Base-by-base conservation (phyloP, 805 yeast species). In the Candida glaebosa region DNA sequence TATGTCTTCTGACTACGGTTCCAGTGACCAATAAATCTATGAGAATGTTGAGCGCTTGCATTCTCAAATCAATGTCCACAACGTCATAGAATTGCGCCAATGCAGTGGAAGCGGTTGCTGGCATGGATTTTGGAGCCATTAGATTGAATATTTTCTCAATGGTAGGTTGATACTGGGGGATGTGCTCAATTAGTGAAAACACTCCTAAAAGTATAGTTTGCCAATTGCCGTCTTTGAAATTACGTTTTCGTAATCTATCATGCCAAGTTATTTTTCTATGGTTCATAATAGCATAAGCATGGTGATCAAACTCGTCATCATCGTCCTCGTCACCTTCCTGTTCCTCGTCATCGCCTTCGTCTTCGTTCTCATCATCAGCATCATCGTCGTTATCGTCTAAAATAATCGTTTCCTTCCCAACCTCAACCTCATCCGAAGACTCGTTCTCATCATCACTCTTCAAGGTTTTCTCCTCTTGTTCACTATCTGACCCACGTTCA, bases 141-240 rank as follows among this genome's bases (percentile, higher is more conserved):
- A 59, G 53, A 28, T 70, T 71, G 40, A 76, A 76, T 2, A 83
- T 74, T 24, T 73, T 68, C 4, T 61, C 64, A 37, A 84, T 79
- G 16, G 71, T 69, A 1, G 66, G 63, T 18, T 66, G 56, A 63
- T 77, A 84, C 10, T 73, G 74, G 1, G 81, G 78, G 31, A 81
- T 70, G 48, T 80, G 72, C 35, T 79, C 79, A 12, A 79, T 78
- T 37, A 72, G 67, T 16, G 80, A 78, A 32, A 90, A 69, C 2
- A 89, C 69, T 24, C 96, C 96, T 37, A 89, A 58, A 33, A 90
- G 60, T 33, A 84, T 76, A 31, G 84, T 73, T 51, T 87, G 83
- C 96, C 97, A 91, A 41, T 79, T 80, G 3, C 96, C 95, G 52
- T 87, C 89, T 51, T 75, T 79, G 59, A 86, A 93, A 47, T 77